Base-by-base conservation (phyloP, 306 rosid species). In the Citrullus amarus region DNA sequence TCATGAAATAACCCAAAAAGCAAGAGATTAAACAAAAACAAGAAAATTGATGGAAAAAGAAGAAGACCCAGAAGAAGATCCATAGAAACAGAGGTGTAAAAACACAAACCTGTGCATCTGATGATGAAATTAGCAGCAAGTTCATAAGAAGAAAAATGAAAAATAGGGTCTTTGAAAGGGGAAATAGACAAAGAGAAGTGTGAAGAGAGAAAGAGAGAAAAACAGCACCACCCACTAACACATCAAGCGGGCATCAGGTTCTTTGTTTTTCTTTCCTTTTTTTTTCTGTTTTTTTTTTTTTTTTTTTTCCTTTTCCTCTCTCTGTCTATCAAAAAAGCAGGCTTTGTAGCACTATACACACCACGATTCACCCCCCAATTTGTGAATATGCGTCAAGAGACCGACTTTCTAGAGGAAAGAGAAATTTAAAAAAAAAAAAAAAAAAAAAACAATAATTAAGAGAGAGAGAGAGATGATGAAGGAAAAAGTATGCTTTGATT, bases 191-290 rank as follows among this genome's bases (percentile, higher is more conserved):
- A 61, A 72, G 69, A 62, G 60, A 51, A 72, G 55, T n/a, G 51
- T 59, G 65, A 61, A 67, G 56, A 67, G 44, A 66, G 13, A 68
- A 50, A 14, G 88, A 80, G 83, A 79, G 69, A 50, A 53, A 79
- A 80, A 74, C 50, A 82, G 83, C 81, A 82, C 89, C 91, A 84
- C 86, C 89, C 87, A 88, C 86, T 88, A 80, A 86, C 73, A 70
- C 91, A 86, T 88, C 86, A 88, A 84, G 80, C 75, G 78, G 88
- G 89, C 86, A 88, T 88, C 91, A 80, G 91, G 89, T 88, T 86
- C 91, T 83, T 85, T 25, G 11, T 65, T 38, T 32, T 2, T 62
- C 34, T 63, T 34, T 0, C 28, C 28, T 25, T 25, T 25, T 25
- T 25, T 25, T 25, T 25, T 25, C 2, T 30, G 0, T 13, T 12